Base-by-base conservation (phyloP, 2,329 filamentous ascomycete species). In the Stemphylium beticola region DNA sequence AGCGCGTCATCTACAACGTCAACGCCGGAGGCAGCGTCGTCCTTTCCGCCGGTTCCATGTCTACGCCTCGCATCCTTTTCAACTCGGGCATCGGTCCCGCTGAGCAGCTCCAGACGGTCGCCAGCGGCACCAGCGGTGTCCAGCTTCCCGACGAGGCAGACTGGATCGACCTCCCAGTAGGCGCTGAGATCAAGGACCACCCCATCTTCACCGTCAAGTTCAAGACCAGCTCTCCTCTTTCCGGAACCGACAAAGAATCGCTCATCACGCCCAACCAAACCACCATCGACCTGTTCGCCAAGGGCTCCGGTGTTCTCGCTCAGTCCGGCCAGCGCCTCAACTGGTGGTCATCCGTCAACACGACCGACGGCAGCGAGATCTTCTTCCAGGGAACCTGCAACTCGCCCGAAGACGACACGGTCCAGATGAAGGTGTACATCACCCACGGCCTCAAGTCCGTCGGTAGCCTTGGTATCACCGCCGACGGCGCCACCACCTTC, bases 1-100 rank as follows among this genome's bases (percentile, higher is more conserved):
- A 85, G 18, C 61, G 69, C 37, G 54, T 75, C 20, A 73, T 73
- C 65, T 82, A 83, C 60, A 85, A 85, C 17, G 73, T 90, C 51
- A 85, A 86, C 9, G 66, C 78, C 2, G 72, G 75, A 34, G 88
- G 88, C 7, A 82, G 85, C 26, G 87, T 91, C 14, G 81, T 91
- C 55, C 77, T 91, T 22, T 82, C 88, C 11, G 84, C 88, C 0
- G 88, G 88, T 31, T 77, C 87, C 0, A 88, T 91, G 64, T 87
- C 86, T 12, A 87, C 86, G 3, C 81, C 87, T 15, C 88, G 88
- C 69, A 79, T 91, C 45, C 79, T 91, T 1, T 80, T 90, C 73
- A 82, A 87, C 67, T 87, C 84, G 75, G 86, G 88, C 60, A 91
- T 89, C 59, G 89, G 87, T 2, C 86, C 86, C 8, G 66, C 71